Conservation (phyloP, 2,329 filamentous ascomycete genomes). For the Penicillium occitanis region DNA sequence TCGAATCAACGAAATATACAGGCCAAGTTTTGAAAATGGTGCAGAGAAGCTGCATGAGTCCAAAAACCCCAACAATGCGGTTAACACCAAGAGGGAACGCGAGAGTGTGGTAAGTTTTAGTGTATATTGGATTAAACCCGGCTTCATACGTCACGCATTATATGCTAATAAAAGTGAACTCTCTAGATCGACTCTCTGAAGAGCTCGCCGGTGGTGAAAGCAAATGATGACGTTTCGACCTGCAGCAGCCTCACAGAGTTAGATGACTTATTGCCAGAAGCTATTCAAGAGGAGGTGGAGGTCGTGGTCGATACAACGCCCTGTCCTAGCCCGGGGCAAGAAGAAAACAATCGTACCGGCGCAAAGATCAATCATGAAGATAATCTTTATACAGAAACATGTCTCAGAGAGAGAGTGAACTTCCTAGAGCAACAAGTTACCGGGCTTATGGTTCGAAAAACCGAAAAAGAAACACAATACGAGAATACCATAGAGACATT, state of each 20-base stretch:
- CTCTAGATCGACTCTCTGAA: background rate
- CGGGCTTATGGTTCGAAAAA: background rate
- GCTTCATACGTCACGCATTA: background rate
- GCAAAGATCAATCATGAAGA: background rate
- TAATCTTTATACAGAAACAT: background rate
- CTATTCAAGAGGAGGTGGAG: background rate
- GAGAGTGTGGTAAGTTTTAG: background rate
- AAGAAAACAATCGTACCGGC: background rate
- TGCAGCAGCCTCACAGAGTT: background rate
- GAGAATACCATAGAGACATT: background rate
- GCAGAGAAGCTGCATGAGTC: background rate
- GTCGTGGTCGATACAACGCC: background rate
- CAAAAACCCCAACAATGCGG: background rate
- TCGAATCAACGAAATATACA: background rate
- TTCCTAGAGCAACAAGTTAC: background rate
- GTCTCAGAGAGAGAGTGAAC: background rate
- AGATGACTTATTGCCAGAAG: background rate
- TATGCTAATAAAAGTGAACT: background rate
- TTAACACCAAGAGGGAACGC: background rate
- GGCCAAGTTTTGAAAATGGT: background rate
- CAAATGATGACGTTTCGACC: background rate
- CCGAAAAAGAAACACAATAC: background rate
- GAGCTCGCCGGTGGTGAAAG: background rate
- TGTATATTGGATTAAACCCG: background rate
- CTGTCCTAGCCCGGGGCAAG: background rate